Base-by-base conservation (phyloP, 2,329 filamentous ascomycete species). In the Fusarium irregulare region DNA sequence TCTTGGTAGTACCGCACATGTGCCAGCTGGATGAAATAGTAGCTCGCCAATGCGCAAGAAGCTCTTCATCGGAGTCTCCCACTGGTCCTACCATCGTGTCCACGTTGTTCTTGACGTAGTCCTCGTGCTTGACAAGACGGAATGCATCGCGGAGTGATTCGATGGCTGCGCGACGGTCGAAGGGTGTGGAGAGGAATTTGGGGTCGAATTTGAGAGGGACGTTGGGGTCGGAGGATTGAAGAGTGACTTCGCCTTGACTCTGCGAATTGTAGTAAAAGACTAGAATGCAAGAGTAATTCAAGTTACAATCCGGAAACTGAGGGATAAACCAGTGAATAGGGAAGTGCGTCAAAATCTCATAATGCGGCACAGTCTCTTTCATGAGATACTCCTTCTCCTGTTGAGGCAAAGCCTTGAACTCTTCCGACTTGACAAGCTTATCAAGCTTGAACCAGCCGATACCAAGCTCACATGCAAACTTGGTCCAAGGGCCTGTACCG, bases 1-100 rank as follows among this genome's bases (percentile, higher is more conserved):
- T 90, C 74, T 84, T 85, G 9, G 81, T 82, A 0, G 88, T 90
- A 0, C 86, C 85, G 1, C 81, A 86, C 83, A 84, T 88, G 74
- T 86, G 87, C 84, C 83, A 89, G 59, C 79, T 85, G 4, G 82
- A 85, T 30, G 76, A 79, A 20, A 81, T 77, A 25, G 76, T 83
- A 28, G 82, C 75, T 55, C 76, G 78, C 82, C 82, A 87, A 69
- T 82, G 79, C 4, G 69, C 76, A 11, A 83, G 74, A 14, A 91
- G 78, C 60, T 89, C 86, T 53, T 87, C 86, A 28, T 89, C 87
- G 0, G 81, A 82, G 1, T 83, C 81, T 14, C 82, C 82, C 16
- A 79, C 71, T 0, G 87, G 86, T 3, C 76, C 83, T 2, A 79
- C 75, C 21, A 87, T 67, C 47, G 79, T 76, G 1, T 73, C 75